Evolutionary conservation across 345 rosid species (phyloP), one percentile per base, ranked within the genome.

Genomic region (Eucalyptus melliodora): DNA sequence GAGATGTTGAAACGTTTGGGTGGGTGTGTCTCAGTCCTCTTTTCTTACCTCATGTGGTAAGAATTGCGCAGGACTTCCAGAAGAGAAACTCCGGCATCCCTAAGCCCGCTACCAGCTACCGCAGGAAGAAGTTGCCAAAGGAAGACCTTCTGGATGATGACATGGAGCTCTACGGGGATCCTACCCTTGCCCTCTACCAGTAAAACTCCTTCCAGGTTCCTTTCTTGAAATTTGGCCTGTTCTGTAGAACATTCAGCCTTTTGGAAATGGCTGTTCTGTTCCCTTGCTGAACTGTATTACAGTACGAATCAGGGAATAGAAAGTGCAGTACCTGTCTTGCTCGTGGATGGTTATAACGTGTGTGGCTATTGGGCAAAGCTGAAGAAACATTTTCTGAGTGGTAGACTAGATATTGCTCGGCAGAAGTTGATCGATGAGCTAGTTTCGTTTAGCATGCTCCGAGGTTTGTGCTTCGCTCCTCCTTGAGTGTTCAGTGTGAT

Each of bases 331-430:
- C 99, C 99, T 8, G 99, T 97, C 83, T 92, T 97, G 95, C 99
- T 97, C 23, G 98, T 97, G 92, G 99, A 97, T 88, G 99, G 99
- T 88, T 97, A 97, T 91, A 97, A 97, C 91, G 97, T 97, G 45
- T 97, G 99, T 92, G 99, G 99, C 83, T 96, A 94, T 89, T 97
- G 99, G 99, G 59, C 91, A 60, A 97, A 97, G 92, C 92, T 97
- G 90, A 97, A 96, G 96, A 97, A 97, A 89, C 97, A 97, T 94
- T 97, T 97, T 90, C 81, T 94, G 92, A 92, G 91, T 49, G 99
- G 98, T 83, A 96, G 98, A 90, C 95, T 97, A 90, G 98, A 95
- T 86, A 88, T 95, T 90, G 98, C 99, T 89, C 98, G 99, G 37
- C 98, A 94, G 89, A 95, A 96, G 94, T 91, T 97, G 86, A 92